Conservation (phyloP, 2,329 filamentous ascomycete genomes). For the Penicillium polonicum region DNA sequence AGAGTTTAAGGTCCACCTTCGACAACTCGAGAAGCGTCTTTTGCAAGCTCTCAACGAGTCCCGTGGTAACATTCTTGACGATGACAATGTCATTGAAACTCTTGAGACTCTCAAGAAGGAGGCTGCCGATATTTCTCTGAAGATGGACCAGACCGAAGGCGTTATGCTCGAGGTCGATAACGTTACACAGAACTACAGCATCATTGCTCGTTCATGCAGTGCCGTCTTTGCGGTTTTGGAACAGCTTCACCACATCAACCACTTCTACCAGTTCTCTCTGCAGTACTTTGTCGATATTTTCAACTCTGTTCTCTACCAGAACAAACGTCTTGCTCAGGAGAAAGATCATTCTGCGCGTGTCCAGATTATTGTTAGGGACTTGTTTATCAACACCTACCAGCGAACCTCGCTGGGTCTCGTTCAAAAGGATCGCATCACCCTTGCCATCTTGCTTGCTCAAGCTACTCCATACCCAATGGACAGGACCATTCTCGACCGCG, state of each 20-base stretch:
- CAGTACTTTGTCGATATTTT: slow-evolving; percentile 99
- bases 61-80: slow-evolving; percentile 94
- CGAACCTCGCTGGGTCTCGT: slow-evolving; percentile 89
- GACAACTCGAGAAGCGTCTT: slow-evolving; percentile 89
- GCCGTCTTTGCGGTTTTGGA: slow-evolving; percentile 96
- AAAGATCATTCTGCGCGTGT: slow-evolving; percentile 76
- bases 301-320: slow-evolving; percentile 80
- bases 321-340: slow-evolving; percentile 68
- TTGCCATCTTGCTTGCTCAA: slow-evolving; percentile 92
- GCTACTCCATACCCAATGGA: slow-evolving; percentile 97
- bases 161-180: slow-evolving; percentile 98
- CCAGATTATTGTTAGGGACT: slow-evolving; percentile 84
- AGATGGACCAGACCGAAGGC: slow-evolving; percentile 95
- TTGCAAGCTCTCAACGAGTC: slow-evolving; percentile 96
- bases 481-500: slow-evolving; percentile 78
- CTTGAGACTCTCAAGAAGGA: slow-evolving; percentile 97
- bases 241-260: slow-evolving; percentile 95
- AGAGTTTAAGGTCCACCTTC: slow-evolving; percentile 97
- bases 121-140: slow-evolving; percentile 89
- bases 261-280: slow-evolving; percentile 98
- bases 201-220: slow-evolving; percentile 92
- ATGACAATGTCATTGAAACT: slow-evolving; percentile 97
- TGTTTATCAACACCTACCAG: slow-evolving; percentile 89
- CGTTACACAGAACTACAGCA: slow-evolving; percentile 90
- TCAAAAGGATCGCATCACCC: slow-evolving; percentile 89